These are phyloP conservation scores for Cutaneotrichosporon daszewskae DNA, from an alignment of 1,284 basidiomycete species.

Conservation along the genomic window DNA sequence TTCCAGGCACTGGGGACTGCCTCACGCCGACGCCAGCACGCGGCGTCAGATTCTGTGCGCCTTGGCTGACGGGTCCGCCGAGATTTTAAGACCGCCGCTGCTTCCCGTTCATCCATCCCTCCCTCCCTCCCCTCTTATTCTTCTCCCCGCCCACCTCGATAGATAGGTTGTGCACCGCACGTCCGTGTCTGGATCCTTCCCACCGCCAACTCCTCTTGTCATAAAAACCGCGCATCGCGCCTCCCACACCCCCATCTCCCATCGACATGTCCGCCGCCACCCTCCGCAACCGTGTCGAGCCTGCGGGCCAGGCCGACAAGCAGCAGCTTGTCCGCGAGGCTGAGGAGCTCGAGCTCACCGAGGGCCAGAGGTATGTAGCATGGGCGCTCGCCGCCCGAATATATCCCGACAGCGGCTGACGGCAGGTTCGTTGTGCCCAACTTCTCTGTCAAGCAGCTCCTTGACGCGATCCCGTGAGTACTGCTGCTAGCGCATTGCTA, in stretches of 20 bases:
- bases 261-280: conserved; percentile 33
- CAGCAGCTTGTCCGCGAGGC: conserved; percentile 38
- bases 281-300: conserved; percentile 38
- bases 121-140: neutral
- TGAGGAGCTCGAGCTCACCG: conserved; percentile 41
- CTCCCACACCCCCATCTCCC: neutral
- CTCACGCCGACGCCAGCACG: too few species aligned
- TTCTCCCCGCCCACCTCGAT: neutral
- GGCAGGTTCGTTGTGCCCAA: conserved; percentile 45
- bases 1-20: too few species aligned
- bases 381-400: neutral
- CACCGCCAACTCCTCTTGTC: neutral
- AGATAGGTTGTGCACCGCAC: neutral
- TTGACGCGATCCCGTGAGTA: conserved; percentile 76
- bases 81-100: conserved; percentile 1
- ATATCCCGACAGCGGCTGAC: neutral
- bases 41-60: too few species aligned
- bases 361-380: conserved; percentile 39
- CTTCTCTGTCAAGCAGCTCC: conserved; percentile 53
- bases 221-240: neutral
- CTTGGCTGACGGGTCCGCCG: too few species aligned
- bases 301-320: conserved; percentile 37
- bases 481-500: neutral
- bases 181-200: neutral
- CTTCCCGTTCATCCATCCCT: neutral